Evolutionary conservation across 2,329 filamentous ascomycete species (phyloP), one percentile per base, ranked within the genome.

Genomic region (Ceratocystis colombiana): DNA sequence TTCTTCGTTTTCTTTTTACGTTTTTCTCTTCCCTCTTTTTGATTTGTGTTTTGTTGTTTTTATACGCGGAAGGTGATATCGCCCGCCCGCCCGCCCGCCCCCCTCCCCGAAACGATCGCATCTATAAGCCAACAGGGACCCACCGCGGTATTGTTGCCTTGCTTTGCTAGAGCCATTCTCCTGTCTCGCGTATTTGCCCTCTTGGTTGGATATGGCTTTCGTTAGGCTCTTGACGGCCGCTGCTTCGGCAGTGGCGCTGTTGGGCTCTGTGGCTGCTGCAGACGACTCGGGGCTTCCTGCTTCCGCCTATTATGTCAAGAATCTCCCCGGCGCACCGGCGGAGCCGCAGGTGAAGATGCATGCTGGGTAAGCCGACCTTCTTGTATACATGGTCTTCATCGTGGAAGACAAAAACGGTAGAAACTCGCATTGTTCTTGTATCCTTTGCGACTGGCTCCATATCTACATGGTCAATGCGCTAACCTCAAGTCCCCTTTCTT

Each of bases 291-390:
- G 48, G 17, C 53, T 7, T n/a, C 33, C 66, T 28, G 72, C 72
- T 45, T 75, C 77, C 22, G 89, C 87, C 41, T 92, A 99, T 76
- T 97, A 88, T 77, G 88, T 99, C 65, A 86, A 85, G 71, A 84
- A 86, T 7, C 80, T 99, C 22, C 94, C 94, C 5, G 94, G 95
- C 41, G 85, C 89, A 66, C 93, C 95, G 8, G 80, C 85, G 64
- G 71, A 84, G 22, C 86, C 90, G 46, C 77, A 90, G 68, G 77
- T 96, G 73, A 96, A 96, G 80, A 97, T 97, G 93, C 94, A 97
- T 81, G 93, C 94, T 78, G 94, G 94, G 90, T 96, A 79, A 79
- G 88, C 77, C 28, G 55, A 45, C 37, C 22, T n/a, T 20, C 10
- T 25, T 57, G 33, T 64, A 41, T 41, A 12, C 10, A 41, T 4